Evolutionary conservation across 73 alveolate genomes (phyloP).

Genomic region (Durusdinium trenchii): DNA sequence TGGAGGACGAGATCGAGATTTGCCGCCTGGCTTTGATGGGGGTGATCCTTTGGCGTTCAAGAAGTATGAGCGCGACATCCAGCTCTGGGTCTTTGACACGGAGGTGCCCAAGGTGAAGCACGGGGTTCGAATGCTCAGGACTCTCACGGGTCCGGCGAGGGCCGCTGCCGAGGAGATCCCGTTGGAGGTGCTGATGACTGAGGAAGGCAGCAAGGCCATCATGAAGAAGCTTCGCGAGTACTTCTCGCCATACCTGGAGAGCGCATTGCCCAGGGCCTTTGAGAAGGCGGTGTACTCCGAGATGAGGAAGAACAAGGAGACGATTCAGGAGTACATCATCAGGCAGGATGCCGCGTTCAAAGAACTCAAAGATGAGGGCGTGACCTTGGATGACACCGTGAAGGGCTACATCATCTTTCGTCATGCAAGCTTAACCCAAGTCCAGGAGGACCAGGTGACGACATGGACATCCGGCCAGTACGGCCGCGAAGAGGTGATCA

Average conservation of each 20-base stretch:
- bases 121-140: neutral
- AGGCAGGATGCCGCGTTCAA: neutral
- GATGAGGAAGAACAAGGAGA: neutral
- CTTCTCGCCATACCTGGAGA: neutral
- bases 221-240: neutral
- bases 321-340: neutral
- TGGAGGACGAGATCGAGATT: neutral
- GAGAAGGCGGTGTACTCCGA: neutral
- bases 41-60: neutral
- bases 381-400: neutral
- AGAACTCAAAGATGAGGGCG: neutral
- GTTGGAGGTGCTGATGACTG: neutral
- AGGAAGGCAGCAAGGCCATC: neutral
- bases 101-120: neutral
- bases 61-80: neutral
- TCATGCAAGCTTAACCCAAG: neutral
- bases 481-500: neutral
- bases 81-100: neutral
- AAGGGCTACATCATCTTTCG: neutral
- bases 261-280: neutral
- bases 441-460: neutral
- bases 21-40: neutral
- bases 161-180: neutral
- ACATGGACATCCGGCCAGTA: conserved; percentile 14
- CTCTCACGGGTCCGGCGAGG: neutral